Evolutionary conservation across 371 early-diverging fungal genomes (phyloP).

Genomic region (Phascolomyces articulosus): DNA sequence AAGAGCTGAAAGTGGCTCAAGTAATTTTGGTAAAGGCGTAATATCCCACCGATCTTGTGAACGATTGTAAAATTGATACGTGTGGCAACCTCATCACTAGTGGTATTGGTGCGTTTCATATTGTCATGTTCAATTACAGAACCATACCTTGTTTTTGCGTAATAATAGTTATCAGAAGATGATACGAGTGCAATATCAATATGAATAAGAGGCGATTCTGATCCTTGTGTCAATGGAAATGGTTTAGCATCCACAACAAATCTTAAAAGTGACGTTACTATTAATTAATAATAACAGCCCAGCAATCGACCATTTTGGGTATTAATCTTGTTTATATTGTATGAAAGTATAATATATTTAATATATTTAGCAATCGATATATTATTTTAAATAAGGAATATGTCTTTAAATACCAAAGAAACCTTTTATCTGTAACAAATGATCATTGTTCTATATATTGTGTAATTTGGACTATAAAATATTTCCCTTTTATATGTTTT

Average conservation of each 20-base stretch:
- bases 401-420: too few species aligned
- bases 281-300: too few species aligned
- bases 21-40: conserved; percentile 6
- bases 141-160: conserved; percentile 1
- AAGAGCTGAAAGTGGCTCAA: conserved; percentile 15
- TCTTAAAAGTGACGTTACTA: conserved; percentile 2
- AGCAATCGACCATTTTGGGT: too few species aligned
- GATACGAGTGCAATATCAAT: conserved; percentile 22
- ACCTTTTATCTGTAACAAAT: too few species aligned
- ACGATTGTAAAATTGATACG: conserved; percentile 25
- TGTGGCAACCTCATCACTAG: conserved; percentile 4
- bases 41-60: conserved; percentile 11
- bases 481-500: too few species aligned
- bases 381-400: too few species aligned
- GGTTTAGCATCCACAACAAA: conserved; percentile 20
- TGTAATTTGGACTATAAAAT: too few species aligned
- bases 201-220: conserved; percentile 7
- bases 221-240: conserved; percentile 11
- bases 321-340: too few species aligned
- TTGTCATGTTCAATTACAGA: background rate
- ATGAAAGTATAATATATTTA: too few species aligned
- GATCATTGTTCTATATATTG: too few species aligned
- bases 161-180: conserved; percentile 12
- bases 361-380: too few species aligned
- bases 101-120: background rate